Percentiles rank a stretch among this genome's conserved stretches.
These are phyloP conservation scores for Arctostaphylos glauca DNA, from an alignment of 148 eudicot genomes.

Conservation along the genomic window DNA sequence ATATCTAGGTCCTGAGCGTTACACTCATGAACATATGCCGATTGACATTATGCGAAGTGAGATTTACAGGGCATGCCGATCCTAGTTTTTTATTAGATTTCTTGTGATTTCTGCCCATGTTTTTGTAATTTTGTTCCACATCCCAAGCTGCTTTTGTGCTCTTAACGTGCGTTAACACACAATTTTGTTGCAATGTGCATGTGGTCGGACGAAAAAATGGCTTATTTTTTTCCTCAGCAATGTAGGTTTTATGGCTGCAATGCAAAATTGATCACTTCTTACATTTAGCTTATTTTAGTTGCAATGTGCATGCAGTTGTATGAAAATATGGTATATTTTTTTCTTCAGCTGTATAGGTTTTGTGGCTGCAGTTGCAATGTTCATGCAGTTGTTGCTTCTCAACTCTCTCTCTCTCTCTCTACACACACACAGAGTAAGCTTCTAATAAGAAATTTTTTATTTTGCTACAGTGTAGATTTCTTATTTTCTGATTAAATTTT, in stretches of 20 bases:
- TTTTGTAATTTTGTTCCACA: neutral
- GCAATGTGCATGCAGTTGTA: neutral
- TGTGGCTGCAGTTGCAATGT: neutral
- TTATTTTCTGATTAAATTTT: too few relatives aligned
- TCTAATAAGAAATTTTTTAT: too few relatives aligned
- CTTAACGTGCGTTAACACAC: neutral
- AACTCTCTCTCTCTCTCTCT: too few relatives aligned
- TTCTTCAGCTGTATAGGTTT: neutral
- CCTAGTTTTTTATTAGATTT: slow-evolving; percentile 21
- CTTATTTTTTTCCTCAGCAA: neutral
- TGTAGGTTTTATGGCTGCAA: too few relatives aligned
- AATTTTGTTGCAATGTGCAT: neutral
- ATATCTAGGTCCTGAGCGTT: slow-evolving; percentile 85
- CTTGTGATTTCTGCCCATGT: neutral
- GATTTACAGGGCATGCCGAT: slow-evolving; percentile 73
- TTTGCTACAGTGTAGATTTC: too few relatives aligned
- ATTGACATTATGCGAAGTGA: slow-evolving; percentile 87
- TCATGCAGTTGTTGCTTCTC: too few relatives aligned
- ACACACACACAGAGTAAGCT: too few relatives aligned
- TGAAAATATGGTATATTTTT: neutral
- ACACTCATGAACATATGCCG: slow-evolving; percentile 85
- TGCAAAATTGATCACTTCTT: neutral
- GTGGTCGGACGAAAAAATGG: neutral
- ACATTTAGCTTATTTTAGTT: neutral
- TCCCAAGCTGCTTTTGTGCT: neutral